A percentile compares a stretch with the other conserved stretches of the same genome.
These are phyloP conservation scores for Rhodotorula mucilaginosa DNA, from an alignment of 1,284 basidiomycete genomes.

Conservation along the genomic window DNA sequence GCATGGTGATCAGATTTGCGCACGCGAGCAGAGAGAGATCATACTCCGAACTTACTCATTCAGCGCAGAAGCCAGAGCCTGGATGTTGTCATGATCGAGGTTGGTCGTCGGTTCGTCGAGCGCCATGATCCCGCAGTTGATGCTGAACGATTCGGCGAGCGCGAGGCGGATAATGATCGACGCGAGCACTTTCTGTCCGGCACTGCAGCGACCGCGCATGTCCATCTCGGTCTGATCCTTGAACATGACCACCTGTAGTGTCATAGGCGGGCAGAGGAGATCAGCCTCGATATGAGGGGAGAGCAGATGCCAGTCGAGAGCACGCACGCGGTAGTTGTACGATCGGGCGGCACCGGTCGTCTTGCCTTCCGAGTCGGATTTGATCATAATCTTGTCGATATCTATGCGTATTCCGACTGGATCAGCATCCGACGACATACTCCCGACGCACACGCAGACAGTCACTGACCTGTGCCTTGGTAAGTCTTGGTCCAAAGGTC, in stretches of 20 bases:
- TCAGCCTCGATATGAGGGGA: not conserved
- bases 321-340: conserved; percentile 93
- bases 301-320: not conserved
- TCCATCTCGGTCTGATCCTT: conserved; percentile 99
- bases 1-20: too few relatives aligned
- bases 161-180: conserved; percentile 99
- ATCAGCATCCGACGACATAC: not conserved
- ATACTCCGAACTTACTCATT: conserved; percentile 67
- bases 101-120: conserved; percentile 98
- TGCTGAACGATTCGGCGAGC: conserved; percentile 92
- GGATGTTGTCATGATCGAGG: conserved; percentile 92
- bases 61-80: conserved; percentile 84
- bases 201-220: conserved; percentile 97
- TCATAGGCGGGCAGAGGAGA: too few relatives aligned
- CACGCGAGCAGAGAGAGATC: not conserved
- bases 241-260: conserved; percentile 83
- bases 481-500: conserved; percentile 99
- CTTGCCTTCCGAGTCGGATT: conserved; percentile 82
- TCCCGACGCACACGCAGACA: not conserved
- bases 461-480: conserved; percentile 80
- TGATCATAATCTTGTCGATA: conserved; percentile 95
- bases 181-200: conserved; percentile 97
- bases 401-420: conserved; percentile 56
- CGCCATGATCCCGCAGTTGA: conserved; percentile 95
- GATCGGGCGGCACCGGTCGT: conserved; percentile 70